Evolutionary conservation across 345 rosid genomes (phyloP).

Genomic region (Aegle marmelos): DNA sequence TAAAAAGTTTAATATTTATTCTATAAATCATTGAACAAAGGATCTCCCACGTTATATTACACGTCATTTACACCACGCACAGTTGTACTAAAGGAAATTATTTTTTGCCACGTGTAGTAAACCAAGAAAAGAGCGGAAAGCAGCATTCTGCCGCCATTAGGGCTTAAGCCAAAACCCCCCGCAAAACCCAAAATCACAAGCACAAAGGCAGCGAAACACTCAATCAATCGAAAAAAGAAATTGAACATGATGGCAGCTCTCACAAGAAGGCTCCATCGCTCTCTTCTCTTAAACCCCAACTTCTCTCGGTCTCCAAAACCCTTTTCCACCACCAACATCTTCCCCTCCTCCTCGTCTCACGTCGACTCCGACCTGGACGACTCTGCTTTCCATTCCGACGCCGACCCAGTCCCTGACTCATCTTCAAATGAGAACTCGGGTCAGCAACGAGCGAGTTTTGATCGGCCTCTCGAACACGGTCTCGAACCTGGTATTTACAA

Average conservation of each 20-base stretch:
- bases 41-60: no score
- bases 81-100: neutral
- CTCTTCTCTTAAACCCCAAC: constrained; percentile 43
- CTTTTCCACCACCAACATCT: constrained; percentile 40
- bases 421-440: constrained; percentile 11
- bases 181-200: neutral
- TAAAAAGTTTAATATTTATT: no score
- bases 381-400: constrained; percentile 29
- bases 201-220: no score
- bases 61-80: no score
- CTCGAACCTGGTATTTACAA: constrained; percentile 75
- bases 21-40: neutral
- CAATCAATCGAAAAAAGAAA: no score
- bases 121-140: no score
- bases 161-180: constrained; percentile 8
- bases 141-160: neutral
- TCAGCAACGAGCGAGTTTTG: constrained; percentile 35
- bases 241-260: constrained; percentile 36
- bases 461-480: constrained; percentile 68
- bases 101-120: neutral
- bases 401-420: constrained; percentile 25
- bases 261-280: constrained; percentile 48
- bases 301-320: constrained; percentile 32
- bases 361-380: constrained; percentile 36
- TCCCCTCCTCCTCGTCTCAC: constrained; percentile 22